A percentile compares a stretch with the other conserved stretches of the same genome.
Evolutionary conservation across 116 monocot genomes (phyloP).

Genomic region (Posidonia oceanica): DNA sequence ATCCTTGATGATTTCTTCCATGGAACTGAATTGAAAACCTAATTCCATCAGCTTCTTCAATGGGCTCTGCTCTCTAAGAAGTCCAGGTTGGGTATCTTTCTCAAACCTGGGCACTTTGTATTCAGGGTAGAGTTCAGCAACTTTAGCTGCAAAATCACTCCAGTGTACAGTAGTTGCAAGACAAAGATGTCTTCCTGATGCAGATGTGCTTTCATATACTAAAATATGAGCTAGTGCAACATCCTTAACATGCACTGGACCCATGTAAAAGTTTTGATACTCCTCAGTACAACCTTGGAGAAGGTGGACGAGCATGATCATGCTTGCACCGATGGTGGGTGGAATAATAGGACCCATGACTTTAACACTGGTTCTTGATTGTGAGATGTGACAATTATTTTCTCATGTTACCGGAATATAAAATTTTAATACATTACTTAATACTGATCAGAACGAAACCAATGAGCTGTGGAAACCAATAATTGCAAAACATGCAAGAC

Average conservation of each 20-base stretch:
- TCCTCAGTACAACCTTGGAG: slow-evolving; percentile 72
- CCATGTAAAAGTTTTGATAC: slow-evolving; percentile 69
- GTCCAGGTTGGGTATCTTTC: slow-evolving; percentile 76
- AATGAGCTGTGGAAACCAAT: no score
- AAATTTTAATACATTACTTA: no score
- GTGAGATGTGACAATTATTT: no score
- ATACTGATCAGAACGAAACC: no score
- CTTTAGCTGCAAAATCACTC: slow-evolving; percentile 75
- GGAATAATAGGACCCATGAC: slow-evolving; percentile 79
- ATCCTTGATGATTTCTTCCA: slow-evolving; percentile 81
- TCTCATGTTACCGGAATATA: no score
- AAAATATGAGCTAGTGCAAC: slow-evolving; percentile 84
- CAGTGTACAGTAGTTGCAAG: slow-evolving; percentile 58
- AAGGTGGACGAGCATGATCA: slow-evolving; percentile 59
- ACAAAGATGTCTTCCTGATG: slow-evolving; percentile 81
- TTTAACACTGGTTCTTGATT: no score
- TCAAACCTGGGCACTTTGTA: slow-evolving; percentile 65
- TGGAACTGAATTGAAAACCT: slow-evolving; percentile 56
- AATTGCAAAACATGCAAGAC: no score
- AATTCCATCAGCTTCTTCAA: slow-evolving; percentile 76
- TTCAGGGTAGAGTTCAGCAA: slow-evolving; percentile 77
- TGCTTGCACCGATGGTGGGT: slow-evolving; percentile 66
- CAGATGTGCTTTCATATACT: slow-evolving; percentile 60
- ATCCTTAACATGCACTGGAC: slow-evolving; percentile 90
- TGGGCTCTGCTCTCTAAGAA: slow-evolving; percentile 46